Conservation (phyloP, 2,329 filamentous ascomycete species). For the Paraconiothyrium brasiliense region DNA sequence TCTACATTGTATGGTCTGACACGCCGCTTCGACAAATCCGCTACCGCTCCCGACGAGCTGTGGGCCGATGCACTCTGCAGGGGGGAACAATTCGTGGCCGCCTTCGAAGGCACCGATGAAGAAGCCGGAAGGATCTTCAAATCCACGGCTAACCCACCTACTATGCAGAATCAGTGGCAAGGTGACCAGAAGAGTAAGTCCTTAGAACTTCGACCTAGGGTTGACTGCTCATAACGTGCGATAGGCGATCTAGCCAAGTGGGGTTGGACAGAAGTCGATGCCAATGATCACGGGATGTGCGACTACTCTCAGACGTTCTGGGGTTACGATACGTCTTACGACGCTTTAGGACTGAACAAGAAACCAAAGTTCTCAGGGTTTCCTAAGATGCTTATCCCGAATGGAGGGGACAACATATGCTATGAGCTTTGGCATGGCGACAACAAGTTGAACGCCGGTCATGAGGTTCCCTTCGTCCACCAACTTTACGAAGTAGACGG, state of each 20-base stretch:
- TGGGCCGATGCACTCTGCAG: slow-evolving; percentile 3
- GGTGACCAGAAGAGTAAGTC: slow-evolving; percentile 21
- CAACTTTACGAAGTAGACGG: slow-evolving; percentile 29
- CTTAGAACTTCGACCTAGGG: not conserved
- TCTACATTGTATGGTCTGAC: not conserved
- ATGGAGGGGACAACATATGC: slow-evolving; percentile 28
- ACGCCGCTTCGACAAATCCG: slow-evolving; percentile 2
- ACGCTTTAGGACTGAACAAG: slow-evolving; percentile 21
- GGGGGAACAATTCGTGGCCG: not conserved
- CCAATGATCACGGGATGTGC: slow-evolving; percentile 18
- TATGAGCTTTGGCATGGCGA: slow-evolving; percentile 31
- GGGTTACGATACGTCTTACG: slow-evolving; percentile 19
- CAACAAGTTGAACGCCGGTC: slow-evolving; percentile 12
- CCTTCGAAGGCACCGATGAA: not conserved
- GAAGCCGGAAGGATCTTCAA: slow-evolving; percentile 12
- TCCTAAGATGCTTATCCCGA: not conserved
- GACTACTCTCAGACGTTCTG: slow-evolving; percentile 22
- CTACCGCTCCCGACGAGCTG: not conserved
- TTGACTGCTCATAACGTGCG: not conserved
- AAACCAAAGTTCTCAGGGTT: slow-evolving; percentile 11
- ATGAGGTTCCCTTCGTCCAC: slow-evolving; percentile 22
- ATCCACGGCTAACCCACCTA: slow-evolving; percentile 18
- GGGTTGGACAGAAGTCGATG: slow-evolving; percentile 24
- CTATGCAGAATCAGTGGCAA: slow-evolving; percentile 26
- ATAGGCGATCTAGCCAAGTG: slow-evolving; percentile 21